Base-by-base conservation (phyloP, 2,329 filamentous ascomycete species). In the Conoideocrella luteorostrata region DNA sequence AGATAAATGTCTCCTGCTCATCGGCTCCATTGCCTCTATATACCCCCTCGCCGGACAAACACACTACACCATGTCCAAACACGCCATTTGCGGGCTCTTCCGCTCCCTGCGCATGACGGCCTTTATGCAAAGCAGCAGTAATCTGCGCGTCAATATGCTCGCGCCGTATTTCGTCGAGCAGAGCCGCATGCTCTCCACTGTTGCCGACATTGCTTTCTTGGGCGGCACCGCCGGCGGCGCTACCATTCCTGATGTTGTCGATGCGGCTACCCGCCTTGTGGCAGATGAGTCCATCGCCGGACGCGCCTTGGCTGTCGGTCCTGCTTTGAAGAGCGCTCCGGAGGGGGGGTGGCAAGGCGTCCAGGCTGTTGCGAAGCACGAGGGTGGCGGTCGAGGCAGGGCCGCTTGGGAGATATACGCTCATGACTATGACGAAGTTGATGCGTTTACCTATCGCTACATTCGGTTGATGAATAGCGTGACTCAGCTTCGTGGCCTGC, bases 161-260 rank as follows among this genome's bases (percentile, higher is more conserved):
- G 74, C 72, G 46, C 82, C 82, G 0, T 86, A 84, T 61, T 86
- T 84, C 58, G 66, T 72, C 53, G 74, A 80, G 52, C 82, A 78
- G 12, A 75, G 78, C n/a, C 71, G 56, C 50, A 66, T 66, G 61
- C 52, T 86, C 35, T 57, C 82, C 4, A 62, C 69, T 1, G 46
- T 61, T 2, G 44, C 51, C 1, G 78, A 68, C 15, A 67, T 74
- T 22, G 47, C 72, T 2, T 46, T 82, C 13, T 66, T 85, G 3
- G 74, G 79, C 0, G 82, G 82, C 12, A 53, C 53, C 11, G 56
- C 61, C 1, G 74, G 67, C 2, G 64, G 73, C 49, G 78, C 74
- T 2, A 66, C 67, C 33, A 59, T 72, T 29, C 71, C 70, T 24
- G 78, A 84, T 54, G 82, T 85, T 2, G 69, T 85, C 2, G 77